Conservation (phyloP, 768 basidiomycete species). For the Roridomyces roridus region DNA sequence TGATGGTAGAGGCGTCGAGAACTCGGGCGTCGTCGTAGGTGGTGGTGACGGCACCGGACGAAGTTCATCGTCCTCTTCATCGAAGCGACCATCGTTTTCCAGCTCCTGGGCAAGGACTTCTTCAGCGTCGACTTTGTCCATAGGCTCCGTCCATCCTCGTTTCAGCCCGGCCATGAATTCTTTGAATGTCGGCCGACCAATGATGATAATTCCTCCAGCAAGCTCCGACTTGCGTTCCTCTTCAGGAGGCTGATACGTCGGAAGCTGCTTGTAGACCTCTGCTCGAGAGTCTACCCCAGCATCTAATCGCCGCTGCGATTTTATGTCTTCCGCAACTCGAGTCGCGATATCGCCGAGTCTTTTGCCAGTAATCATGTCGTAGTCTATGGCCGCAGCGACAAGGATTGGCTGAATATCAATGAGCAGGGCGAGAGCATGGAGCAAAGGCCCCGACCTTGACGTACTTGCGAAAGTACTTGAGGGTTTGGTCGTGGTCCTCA, state of each 20-base stretch:
- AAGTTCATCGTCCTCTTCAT: constrained; percentile 45
- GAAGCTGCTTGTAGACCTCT: constrained; percentile 49
- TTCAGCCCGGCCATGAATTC: constrained; percentile 91
- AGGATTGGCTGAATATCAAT: constrained; percentile 75
- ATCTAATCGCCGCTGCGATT: constrained; percentile 69
- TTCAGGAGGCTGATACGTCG: constrained; percentile 57
- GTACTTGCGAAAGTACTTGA: constrained; percentile 94
- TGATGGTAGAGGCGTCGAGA: constrained; percentile 15
- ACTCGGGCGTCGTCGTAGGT: background rate
- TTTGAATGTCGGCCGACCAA: constrained; percentile 92
- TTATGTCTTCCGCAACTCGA: constrained; percentile 75
- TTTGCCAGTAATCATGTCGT: constrained; percentile 80
- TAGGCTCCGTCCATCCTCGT: constrained; percentile 81
- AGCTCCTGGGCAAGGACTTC: constrained; percentile 71
- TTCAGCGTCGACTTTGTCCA: constrained; percentile 74
- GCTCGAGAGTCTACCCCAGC: constrained; percentile 66
- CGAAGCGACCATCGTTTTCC: constrained; percentile 78
- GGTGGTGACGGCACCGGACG: background rate
- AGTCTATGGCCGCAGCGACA: constrained; percentile 94
- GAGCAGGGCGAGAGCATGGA: constrained; percentile 20
- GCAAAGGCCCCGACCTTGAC: constrained; percentile 75
- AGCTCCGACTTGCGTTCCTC: constrained; percentile 64
- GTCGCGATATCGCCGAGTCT: constrained; percentile 87
- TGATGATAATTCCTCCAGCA: constrained; percentile 83
- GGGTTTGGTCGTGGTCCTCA: constrained; percentile 84